phyloP scores from a whole-genome alignment of 2,329 filamentous ascomycete species.

The Tolypocladium ovalisporum region DNA sequence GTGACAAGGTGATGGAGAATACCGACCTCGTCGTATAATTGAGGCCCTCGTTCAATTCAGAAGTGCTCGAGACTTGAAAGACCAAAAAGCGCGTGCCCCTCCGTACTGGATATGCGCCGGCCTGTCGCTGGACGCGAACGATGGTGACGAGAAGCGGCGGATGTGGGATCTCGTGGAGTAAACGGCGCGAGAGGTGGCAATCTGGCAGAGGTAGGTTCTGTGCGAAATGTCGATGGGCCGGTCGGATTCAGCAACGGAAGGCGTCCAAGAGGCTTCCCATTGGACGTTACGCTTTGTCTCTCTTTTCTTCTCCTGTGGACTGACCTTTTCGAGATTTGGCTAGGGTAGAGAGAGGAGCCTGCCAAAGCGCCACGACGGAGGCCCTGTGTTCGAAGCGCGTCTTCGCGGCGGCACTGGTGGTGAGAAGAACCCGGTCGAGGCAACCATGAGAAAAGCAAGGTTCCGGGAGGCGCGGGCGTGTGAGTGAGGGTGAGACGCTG shows the following conservation, averaged over 20 bases:
- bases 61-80: background rate
- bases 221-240: background rate
- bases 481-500: constrained; percentile 3
- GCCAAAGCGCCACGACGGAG: constrained; percentile 1
- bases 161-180: background rate
- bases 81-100: background rate
- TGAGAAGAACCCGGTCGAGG: constrained; percentile 2
- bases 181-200: background rate
- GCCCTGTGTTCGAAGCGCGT: constrained; percentile 1
- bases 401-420: constrained; percentile 1
- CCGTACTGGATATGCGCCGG: background rate
- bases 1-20: background rate
- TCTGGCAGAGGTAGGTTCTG: background rate
- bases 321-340: constrained; percentile 3
- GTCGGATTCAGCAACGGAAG: background rate
- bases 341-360: constrained; percentile 3
- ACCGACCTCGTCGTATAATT: background rate
- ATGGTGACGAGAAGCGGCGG: background rate
- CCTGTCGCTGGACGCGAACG: background rate
- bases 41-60: background rate
- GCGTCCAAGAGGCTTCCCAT: constrained; percentile 3
- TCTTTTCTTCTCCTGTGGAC: constrained; percentile 3
- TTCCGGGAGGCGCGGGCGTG: background rate
- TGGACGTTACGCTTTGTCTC: background rate
- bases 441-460: constrained; percentile 5